Base-by-base conservation (phyloP, 108 stramenopile genomes). In the Stephanodiscus triporus region DNA sequence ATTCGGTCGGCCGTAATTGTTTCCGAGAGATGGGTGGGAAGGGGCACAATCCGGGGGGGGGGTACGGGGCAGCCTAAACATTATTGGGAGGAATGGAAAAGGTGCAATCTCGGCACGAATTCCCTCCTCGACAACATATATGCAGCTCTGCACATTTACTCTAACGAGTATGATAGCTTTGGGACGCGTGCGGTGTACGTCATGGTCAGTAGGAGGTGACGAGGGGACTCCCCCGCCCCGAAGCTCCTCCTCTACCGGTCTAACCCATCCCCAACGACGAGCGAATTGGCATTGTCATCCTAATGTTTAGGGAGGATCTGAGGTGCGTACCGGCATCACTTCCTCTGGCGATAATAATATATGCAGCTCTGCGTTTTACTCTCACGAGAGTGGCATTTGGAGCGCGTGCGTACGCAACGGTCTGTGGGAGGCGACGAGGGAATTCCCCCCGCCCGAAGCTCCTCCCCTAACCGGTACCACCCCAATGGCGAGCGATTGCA, bases 171-270 rank as follows among this genome's bases (percentile, higher is more conserved):
- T 8, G 1, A 9, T 9, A 40, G 17, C 51, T 24, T 19, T 1
- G 51, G 19, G 19, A 4, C 23, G 20, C 9, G 51, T 53, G 40
- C 10, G 40, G n/a, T 40, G 4, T 40, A 9, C 7, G 24, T 20
- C 23, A 24, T 53, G 51, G 51, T 53, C 23, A 20, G 51, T 53
- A 53, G 51, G 51, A 53, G 51, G 51, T n/a, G 51, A 53, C 51
- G 24, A 53, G 51, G 51, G 51, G 6, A 22, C 1, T 6, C 23
- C 9, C 51, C 23, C 2, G 9, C 8, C 51, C 51, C 23, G 51
- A 53, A 53, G 51, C 51, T 53, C 51, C 51, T 53, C 19, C 51
- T 53, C 51, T 53, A 20, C 51, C 51, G 20, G 4, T 17, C 6
- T 20, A 2, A 50, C 49, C 49, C 4, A 4, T 8, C 17, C 49